Evolutionary conservation across 257 asterid genomes (phyloP).

Genomic region (Primulina eburnea): DNA sequence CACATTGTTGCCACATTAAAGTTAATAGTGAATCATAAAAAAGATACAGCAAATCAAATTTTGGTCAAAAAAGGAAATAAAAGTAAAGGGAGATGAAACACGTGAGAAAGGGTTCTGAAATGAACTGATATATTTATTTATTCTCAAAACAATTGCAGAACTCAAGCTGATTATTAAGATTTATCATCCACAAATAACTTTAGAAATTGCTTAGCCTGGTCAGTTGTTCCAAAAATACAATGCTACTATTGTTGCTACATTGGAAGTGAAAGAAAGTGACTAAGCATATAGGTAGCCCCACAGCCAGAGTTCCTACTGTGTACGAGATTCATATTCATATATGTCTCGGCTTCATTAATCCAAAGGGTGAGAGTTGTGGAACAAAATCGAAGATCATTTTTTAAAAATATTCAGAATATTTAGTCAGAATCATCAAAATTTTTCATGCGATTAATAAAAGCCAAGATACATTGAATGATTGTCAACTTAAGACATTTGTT

Average conservation of each 20-base stretch:
- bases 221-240: not conserved
- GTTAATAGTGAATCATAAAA: not conserved
- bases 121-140: not conserved
- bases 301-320: not conserved
- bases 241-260: not conserved
- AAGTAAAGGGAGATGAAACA: not conserved
- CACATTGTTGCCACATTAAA: slow-evolving; percentile 9
- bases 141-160: not conserved
- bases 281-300: not conserved
- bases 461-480: not conserved
- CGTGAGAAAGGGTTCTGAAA: slow-evolving; percentile 1
- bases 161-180: not conserved
- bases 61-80: not conserved
- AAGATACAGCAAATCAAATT: not conserved
- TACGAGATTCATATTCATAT: not conserved
- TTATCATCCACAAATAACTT: not conserved
- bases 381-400: not conserved
- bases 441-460: not conserved
- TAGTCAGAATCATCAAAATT: not conserved
- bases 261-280: not conserved
- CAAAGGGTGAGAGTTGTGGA: not conserved
- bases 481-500: not conserved
- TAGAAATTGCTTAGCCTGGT: not conserved
- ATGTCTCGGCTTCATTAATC: not conserved
- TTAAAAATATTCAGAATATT: not conserved